phyloP scores from a whole-genome alignment of 306 rosid species.

The Malus orientalis region DNA sequence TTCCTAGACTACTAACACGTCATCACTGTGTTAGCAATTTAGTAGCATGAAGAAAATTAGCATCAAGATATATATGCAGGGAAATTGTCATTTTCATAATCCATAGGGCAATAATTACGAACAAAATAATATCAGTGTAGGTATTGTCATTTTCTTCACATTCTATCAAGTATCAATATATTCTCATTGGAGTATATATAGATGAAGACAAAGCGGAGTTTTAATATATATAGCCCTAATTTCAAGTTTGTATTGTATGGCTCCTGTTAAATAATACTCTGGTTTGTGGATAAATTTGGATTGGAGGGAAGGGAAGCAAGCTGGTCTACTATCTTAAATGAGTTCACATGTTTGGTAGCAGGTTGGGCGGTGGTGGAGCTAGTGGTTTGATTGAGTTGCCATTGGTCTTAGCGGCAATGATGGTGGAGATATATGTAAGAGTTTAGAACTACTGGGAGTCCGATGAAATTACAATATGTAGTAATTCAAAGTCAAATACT shows the following conservation, averaged over 20 bases:
- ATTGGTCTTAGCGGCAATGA: no score
- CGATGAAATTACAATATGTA: no score
- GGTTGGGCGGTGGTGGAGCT: neutral
- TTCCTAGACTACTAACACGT: no score
- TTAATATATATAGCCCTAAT: neutral
- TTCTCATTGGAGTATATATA: neutral
- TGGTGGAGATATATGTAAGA: no score
- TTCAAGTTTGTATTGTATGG: neutral
- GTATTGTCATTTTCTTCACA: constrained; percentile 22
- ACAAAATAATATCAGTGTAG: neutral
- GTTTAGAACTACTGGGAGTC: no score
- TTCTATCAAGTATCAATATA: neutral
- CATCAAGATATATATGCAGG: neutral
- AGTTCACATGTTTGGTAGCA: neutral
- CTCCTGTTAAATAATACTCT: neutral
- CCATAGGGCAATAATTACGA: neutral
- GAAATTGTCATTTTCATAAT: neutral
- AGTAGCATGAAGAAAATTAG: no score
- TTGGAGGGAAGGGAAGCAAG: neutral
- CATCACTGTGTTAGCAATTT: no score
- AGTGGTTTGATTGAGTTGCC: neutral
- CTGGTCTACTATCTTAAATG: neutral
- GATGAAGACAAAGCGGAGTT: constrained; percentile 3
- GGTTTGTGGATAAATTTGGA: neutral
- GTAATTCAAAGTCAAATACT: neutral